Evolutionary conservation across 208 protist species (phyloP).

Genomic region (Leishmania turanica): DNA sequence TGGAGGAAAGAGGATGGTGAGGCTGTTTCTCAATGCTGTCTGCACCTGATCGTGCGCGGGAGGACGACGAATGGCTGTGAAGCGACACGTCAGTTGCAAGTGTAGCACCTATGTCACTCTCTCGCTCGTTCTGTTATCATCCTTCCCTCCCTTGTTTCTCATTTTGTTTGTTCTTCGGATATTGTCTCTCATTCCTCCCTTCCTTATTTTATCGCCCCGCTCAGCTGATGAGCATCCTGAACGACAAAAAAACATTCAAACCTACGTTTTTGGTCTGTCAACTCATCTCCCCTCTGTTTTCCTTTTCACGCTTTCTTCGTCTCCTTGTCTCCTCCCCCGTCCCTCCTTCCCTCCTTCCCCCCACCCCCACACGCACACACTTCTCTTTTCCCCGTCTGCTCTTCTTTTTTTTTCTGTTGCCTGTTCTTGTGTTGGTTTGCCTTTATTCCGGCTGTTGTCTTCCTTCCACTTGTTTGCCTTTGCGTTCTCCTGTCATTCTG

Average conservation of each 20-base stretch:
- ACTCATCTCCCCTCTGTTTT: neutral
- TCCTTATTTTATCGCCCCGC: neutral
- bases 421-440: neutral
- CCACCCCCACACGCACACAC: too few relatives aligned
- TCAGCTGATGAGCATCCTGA: neutral
- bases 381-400: neutral
- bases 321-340: neutral
- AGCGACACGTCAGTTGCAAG: neutral
- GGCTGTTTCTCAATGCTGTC: neutral
- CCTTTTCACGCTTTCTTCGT: neutral
- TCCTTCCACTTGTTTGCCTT: too few relatives aligned
- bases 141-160: neutral
- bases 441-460: neutral
- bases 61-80: neutral
- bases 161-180: neutral
- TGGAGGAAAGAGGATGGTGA: neutral
- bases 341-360: too few relatives aligned
- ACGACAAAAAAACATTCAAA: neutral
- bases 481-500: neutral
- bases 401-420: neutral
- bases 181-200: neutral
- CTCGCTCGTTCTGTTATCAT: neutral
- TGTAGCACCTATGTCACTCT: neutral
- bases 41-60: neutral
- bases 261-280: neutral